phyloP scores from a whole-genome alignment of 148 eudicot species.

The Silene conica region DNA sequence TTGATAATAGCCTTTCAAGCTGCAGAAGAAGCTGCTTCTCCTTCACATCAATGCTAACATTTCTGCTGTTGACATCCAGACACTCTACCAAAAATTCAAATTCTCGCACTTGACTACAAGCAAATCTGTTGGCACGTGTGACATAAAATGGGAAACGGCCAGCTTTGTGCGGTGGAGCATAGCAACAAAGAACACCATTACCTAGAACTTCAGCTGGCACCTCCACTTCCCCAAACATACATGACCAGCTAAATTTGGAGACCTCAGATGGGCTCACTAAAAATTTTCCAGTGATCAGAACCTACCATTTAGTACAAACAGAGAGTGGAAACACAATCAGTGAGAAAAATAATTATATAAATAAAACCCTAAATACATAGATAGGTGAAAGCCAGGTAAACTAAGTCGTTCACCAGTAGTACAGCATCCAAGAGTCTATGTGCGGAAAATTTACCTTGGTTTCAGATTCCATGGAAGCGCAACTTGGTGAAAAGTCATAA shows the following conservation, averaged over 20 bases:
- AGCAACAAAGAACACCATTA: constrained; percentile 40
- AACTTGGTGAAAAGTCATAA: constrained; percentile 67
- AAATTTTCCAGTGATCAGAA: constrained; percentile 31
- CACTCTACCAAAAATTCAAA: constrained; percentile 41
- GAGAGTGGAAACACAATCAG: background rate
- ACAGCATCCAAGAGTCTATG: background rate
- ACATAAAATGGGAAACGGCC: constrained; percentile 52
- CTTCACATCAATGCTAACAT: constrained; percentile 35
- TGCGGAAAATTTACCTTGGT: constrained; percentile 47
- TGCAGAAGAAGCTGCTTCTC: constrained; percentile 35
- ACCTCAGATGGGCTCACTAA: constrained; percentile 18
- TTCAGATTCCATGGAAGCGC: constrained; percentile 62
- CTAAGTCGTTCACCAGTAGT: background rate
- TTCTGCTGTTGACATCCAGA: constrained; percentile 35
- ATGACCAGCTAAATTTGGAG: constrained; percentile 32
- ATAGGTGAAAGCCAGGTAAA: background rate
- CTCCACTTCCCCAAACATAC: constrained; percentile 69
- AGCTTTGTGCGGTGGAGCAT: constrained; percentile 40
- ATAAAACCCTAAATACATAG: background rate
- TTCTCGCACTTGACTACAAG: constrained; percentile 63
- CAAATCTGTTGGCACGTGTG: constrained; percentile 51
- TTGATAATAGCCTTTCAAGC: constrained; percentile 36
- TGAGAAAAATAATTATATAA: background rate
- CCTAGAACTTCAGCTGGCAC: constrained; percentile 41
- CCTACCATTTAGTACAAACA: constrained; percentile 13